These are phyloP conservation scores for Begonia masoniana DNA, from an alignment of 306 rosid species.

Conservation along the genomic window DNA sequence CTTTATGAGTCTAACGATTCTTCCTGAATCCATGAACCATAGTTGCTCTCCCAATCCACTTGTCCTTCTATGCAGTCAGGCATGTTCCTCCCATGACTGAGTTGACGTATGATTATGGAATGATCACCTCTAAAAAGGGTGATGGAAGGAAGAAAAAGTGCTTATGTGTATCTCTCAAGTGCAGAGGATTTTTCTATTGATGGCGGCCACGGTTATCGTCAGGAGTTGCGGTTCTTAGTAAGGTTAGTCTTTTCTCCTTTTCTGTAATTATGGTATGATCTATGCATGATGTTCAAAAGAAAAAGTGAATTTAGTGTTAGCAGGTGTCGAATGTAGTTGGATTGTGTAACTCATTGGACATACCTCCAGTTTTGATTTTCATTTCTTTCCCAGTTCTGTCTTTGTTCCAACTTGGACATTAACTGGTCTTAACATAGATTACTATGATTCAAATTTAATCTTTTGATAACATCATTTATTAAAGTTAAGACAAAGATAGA, in stretches of 20 bases:
- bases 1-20: constrained; percentile 55
- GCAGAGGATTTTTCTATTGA: constrained; percentile 59
- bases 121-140: constrained; percentile 34
- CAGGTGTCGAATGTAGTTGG: too few relatives aligned
- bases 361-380: too few relatives aligned
- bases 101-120: constrained; percentile 85
- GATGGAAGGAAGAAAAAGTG: constrained; percentile 68
- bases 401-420: too few relatives aligned
- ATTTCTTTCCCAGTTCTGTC: too few relatives aligned
- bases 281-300: too few relatives aligned
- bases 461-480: too few relatives aligned
- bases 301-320: too few relatives aligned
- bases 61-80: constrained; percentile 54
- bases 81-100: constrained; percentile 88
- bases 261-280: too few relatives aligned
- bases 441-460: too few relatives aligned
- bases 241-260: constrained; percentile 25
- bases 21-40: constrained; percentile 81
- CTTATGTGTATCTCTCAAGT: constrained; percentile 58
- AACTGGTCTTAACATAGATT: too few relatives aligned
- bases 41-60: constrained; percentile 83
- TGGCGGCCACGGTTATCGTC: constrained; percentile 15
- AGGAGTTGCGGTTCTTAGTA: constrained; percentile 5
- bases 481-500: too few relatives aligned
- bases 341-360: too few relatives aligned